A percentile compares a stretch with the other conserved stretches of the same genome.
phyloP scores from a whole-genome alignment of 192 early-diverging fungal genomes.

The Cetraspora pellucida region DNA sequence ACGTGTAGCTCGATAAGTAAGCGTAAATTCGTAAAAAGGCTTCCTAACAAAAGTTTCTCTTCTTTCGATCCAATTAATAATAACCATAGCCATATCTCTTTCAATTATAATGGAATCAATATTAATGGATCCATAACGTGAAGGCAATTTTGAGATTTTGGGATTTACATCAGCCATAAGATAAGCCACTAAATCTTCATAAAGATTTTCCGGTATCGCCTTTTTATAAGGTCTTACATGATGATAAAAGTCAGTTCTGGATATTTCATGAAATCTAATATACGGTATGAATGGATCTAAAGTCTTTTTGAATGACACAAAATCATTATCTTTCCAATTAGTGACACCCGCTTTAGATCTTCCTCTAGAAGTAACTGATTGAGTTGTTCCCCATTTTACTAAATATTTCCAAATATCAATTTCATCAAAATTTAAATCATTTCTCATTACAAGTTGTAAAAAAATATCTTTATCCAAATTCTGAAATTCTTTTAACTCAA shows the following conservation, averaged over 20 bases:
- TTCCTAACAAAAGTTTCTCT: neutral
- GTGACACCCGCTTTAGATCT: neutral
- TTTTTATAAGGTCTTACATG: neutral
- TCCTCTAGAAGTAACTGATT: neutral
- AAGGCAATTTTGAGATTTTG: too few relatives aligned
- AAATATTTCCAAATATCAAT: constrained; percentile 28
- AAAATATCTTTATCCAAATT: constrained; percentile 12
- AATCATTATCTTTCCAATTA: too few relatives aligned
- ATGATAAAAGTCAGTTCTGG: constrained; percentile 18
- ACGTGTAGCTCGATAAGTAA: constrained; percentile 13
- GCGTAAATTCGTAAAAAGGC: neutral
- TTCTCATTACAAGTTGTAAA: neutral
- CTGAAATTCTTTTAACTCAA: neutral
- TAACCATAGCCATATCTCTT: neutral
- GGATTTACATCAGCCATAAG: too few relatives aligned
- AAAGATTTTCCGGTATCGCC: neutral
- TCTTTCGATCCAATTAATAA: neutral
- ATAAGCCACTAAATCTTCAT: neutral
- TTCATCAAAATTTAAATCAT: constrained; percentile 18
- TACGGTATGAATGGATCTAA: neutral
- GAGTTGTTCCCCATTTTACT: constrained; percentile 18
- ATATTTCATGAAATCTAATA: constrained; percentile 1
- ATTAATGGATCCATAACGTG: too few relatives aligned
- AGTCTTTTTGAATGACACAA: neutral
- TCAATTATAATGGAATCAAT: too few relatives aligned